Percentiles rank a stretch among this genome's conserved stretches.
These are phyloP conservation scores for Arthrobotrys sphaeroides DNA, from an alignment of 2,329 filamentous ascomycete species.

Conservation along the genomic window DNA sequence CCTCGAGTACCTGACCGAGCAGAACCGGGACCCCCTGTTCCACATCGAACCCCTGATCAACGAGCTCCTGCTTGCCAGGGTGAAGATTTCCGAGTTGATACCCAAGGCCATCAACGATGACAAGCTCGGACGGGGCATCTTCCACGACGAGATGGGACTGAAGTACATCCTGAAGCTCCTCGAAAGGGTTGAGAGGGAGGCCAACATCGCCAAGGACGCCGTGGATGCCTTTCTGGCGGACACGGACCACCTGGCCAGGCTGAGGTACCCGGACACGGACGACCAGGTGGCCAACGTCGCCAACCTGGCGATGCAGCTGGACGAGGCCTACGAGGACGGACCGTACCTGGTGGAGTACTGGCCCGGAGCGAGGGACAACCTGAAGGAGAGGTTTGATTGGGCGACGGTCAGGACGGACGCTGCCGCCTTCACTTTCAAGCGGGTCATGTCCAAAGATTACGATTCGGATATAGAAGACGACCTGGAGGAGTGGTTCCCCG, in stretches of 20 bases:
- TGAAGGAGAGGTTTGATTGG: conserved; percentile 10
- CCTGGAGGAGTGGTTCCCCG: conserved; percentile 26
- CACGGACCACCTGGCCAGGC: background rate
- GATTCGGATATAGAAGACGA: background rate
- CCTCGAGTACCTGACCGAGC: background rate
- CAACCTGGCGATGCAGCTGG: conserved; percentile 14
- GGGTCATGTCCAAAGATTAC: background rate
- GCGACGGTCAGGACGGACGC: background rate
- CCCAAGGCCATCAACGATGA: background rate
- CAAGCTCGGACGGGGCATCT: background rate
- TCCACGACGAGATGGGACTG: conserved; percentile 7
- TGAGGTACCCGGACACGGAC: conserved; percentile 24
- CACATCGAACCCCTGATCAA: conserved; percentile 34
- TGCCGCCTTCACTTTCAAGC: too few relatives aligned
- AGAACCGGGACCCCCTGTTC: background rate
- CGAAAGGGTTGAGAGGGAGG: background rate
- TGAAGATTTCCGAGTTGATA: background rate
- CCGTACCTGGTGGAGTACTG: conserved; percentile 9
- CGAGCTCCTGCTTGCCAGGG: background rate
- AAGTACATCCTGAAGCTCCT: background rate
- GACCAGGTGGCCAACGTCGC: background rate
- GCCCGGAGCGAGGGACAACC: conserved; percentile 12
- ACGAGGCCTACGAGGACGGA: conserved; percentile 15
- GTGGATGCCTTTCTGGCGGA: conserved; percentile 21
- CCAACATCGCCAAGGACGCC: background rate